A percentile compares a stretch with the other conserved stretches of the same genome.
Evolutionary conservation across 169 alveolate species (phyloP).

Genomic region (Cystoisospora suis): DNA sequence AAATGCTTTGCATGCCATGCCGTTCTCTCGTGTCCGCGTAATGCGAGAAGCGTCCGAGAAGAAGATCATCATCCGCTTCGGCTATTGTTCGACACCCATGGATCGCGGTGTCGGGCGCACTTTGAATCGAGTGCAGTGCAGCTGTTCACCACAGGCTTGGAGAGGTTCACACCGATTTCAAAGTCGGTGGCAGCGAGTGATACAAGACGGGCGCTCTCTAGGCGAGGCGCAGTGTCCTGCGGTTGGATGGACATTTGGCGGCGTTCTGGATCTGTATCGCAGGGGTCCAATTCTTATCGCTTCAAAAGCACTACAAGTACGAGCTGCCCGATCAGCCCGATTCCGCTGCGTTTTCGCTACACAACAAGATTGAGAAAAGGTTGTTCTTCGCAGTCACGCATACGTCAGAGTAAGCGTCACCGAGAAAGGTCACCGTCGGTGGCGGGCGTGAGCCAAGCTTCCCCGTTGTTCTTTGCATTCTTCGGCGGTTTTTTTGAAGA

Average conservation of each 20-base stretch:
- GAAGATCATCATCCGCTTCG: too few species aligned
- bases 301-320: slow-evolving; percentile 30
- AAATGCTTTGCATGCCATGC: not conserved
- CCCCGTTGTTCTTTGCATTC: too few species aligned
- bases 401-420: slow-evolving; percentile 20
- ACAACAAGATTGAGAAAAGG: not conserved
- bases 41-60: too few species aligned
- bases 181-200: not conserved
- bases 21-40: not conserved
- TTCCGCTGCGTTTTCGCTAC: slow-evolving; percentile 22
- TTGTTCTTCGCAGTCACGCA: slow-evolving; percentile 7
- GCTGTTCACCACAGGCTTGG: not conserved
- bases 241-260: not conserved
- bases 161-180: not conserved
- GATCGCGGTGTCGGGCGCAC: not conserved
- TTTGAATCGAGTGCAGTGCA: not conserved
- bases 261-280: not conserved
- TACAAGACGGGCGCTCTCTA: not conserved
- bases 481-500: too few species aligned
- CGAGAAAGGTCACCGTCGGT: too few species aligned
- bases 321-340: slow-evolving; percentile 30
- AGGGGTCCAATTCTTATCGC: slow-evolving; percentile 11
- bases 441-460: too few species aligned
- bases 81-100: not conserved
- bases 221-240: not conserved